Conservation (phyloP, 257 asterid species). For the Penstemon davidsonii region DNA sequence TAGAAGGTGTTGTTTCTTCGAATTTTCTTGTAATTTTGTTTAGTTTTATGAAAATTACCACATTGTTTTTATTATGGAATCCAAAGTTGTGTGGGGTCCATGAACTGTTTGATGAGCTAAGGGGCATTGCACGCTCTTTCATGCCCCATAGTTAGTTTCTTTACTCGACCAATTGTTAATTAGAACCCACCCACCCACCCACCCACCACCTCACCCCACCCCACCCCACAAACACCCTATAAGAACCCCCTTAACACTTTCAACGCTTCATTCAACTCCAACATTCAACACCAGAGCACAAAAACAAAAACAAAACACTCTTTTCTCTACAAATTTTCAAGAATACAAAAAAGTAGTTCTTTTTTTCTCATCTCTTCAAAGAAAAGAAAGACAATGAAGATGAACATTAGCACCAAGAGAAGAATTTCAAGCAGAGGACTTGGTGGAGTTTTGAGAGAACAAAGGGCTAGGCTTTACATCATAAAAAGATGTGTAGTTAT, state of each 20-base stretch:
- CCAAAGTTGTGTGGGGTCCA: constrained; percentile 47
- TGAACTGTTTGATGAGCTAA: constrained; percentile 43
- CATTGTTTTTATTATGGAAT: constrained; percentile 17
- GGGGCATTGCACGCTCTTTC: constrained; percentile 70
- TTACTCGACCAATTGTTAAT: constrained; percentile 46
- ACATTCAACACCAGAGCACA: not conserved
- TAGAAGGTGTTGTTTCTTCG: too few species aligned
- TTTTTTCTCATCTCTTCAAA: not conserved
- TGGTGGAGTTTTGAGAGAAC: constrained; percentile 53
- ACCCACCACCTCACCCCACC: not conserved
- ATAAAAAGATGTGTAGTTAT: constrained; percentile 65
- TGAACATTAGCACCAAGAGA: constrained; percentile 37
- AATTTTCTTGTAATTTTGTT: too few species aligned
- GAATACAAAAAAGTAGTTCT: not conserved
- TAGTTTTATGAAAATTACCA: too few species aligned
- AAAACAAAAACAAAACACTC: not conserved
- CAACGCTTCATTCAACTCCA: constrained; percentile 12
- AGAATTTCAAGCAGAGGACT: constrained; percentile 48
- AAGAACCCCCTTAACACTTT: constrained; percentile 31
- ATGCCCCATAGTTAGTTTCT: constrained; percentile 58
- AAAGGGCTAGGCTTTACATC: constrained; percentile 64
- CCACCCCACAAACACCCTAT: constrained; percentile 38
- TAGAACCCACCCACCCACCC: constrained; percentile 31
- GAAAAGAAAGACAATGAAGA: constrained; percentile 41
- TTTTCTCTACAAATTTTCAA: not conserved